Conservation (phyloP, 768 basidiomycete genomes). For the Phlebiopsis gigantea region DNA sequence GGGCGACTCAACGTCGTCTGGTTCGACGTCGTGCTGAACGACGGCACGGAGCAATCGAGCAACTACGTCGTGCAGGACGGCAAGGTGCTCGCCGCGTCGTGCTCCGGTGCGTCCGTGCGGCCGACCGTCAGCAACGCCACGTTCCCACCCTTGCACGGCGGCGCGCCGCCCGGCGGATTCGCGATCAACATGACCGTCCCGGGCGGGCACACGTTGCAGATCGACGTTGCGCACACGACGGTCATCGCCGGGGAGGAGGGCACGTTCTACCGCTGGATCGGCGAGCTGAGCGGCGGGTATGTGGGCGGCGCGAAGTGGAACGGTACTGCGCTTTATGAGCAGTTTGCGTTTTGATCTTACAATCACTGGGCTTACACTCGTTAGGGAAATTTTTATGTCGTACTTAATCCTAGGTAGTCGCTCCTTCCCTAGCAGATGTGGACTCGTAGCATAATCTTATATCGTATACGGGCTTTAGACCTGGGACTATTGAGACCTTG, state of each 20-base stretch:
- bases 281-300: slow-evolving; percentile 5
- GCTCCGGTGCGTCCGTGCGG: slow-evolving; percentile 5
- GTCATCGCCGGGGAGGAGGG: neutral
- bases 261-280: slow-evolving; percentile 7
- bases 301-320: neutral
- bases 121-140: neutral
- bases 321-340: slow-evolving; percentile 7
- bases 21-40: slow-evolving; percentile 9
- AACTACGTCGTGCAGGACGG: slow-evolving; percentile 6
- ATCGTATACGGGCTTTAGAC: no score
- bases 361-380: no score
- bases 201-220: neutral
- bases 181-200: neutral
- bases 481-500: no score
- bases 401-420: no score
- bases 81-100: slow-evolving; percentile 4
- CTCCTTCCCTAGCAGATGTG: no score
- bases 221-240: neutral
- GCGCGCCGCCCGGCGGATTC: slow-evolving; percentile 4
- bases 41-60: slow-evolving; percentile 10
- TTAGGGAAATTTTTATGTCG: no score
- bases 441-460: no score
- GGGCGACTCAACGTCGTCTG: slow-evolving; percentile 12
- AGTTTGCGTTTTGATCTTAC: slow-evolving; percentile 6
- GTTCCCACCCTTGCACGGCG: slow-evolving; percentile 5